Conservation (phyloP, 352 stramenopile species). For the Elongisporangium anandrum region DNA sequence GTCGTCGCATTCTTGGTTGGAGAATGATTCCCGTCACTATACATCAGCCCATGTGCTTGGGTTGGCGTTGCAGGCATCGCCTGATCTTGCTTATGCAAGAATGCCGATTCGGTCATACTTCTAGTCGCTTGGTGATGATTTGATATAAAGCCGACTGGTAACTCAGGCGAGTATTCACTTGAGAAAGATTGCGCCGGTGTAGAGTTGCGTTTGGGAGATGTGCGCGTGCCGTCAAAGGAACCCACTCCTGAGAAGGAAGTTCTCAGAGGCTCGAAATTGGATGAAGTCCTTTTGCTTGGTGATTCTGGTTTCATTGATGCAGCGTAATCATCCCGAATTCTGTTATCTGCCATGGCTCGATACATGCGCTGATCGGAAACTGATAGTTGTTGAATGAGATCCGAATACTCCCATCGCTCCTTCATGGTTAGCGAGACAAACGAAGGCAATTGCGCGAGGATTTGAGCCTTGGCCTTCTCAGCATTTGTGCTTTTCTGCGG, state of each 20-base stretch:
- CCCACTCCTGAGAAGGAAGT: background rate
- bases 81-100: background rate
- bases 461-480: slow-evolving; percentile 3
- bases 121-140: background rate
- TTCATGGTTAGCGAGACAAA: slow-evolving; percentile 28
- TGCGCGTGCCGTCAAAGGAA: background rate
- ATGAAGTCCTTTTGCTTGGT: background rate
- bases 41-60: background rate
- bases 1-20: background rate
- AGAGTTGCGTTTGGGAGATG: background rate
- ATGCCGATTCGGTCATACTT: background rate
- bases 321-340: slow-evolving; percentile 34
- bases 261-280: background rate
- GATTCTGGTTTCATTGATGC: background rate
- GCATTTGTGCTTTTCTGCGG: background rate
- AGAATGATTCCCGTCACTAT: background rate
- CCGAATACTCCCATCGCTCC: slow-evolving; percentile 65
- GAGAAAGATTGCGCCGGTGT: background rate
- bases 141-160: background rate
- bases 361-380: slow-evolving; percentile 48
- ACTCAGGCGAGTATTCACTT: background rate
- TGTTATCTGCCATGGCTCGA: slow-evolving; percentile 31
- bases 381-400: slow-evolving; percentile 41
- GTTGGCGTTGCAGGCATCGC: background rate
- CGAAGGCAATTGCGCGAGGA: slow-evolving; percentile 14